These are phyloP conservation scores for Beauveria asiatica DNA, from an alignment of 2,329 filamentous ascomycete species.

Conservation along the genomic window DNA sequence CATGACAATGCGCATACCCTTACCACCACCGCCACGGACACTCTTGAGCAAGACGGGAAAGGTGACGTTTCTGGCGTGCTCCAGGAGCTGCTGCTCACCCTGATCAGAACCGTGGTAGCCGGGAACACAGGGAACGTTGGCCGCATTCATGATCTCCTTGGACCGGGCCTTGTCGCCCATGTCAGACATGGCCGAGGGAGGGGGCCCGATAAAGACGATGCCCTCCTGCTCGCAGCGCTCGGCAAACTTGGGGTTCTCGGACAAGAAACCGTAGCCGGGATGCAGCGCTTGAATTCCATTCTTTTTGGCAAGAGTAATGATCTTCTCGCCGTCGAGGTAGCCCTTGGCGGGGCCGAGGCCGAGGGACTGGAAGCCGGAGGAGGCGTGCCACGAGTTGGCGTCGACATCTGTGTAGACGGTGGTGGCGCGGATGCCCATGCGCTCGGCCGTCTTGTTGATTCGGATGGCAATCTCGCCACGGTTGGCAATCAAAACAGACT, in stretches of 20 bases:
- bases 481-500: conserved; percentile 90
- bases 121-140: conserved; percentile 93
- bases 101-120: conserved; percentile 90
- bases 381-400: conserved; percentile 75
- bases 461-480: conserved; percentile 93
- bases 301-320: conserved; percentile 79
- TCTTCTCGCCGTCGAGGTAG: conserved; percentile 89
- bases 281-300: conserved; percentile 87
- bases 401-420: conserved; percentile 95
- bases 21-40: conserved; percentile 72
- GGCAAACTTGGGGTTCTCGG: conserved; percentile 88
- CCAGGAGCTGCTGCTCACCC: conserved; percentile 49
- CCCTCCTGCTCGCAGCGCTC: conserved; percentile 81
- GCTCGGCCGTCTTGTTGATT: conserved; percentile 78
- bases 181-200: conserved; percentile 69
- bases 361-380: conserved; percentile 73
- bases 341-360: conserved; percentile 75
- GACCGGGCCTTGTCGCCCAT: conserved; percentile 93
- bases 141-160: conserved; percentile 93
- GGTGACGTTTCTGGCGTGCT: conserved; percentile 61
- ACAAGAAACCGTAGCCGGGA: conserved; percentile 92
- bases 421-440: conserved; percentile 85
- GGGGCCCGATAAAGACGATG: conserved; percentile 88
- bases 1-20: conserved; percentile 72
- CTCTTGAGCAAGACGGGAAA: conserved; percentile 74